Evolutionary conservation across 129 eudicot genomes (phyloP).

Genomic region (Tagetes erecta): DNA sequence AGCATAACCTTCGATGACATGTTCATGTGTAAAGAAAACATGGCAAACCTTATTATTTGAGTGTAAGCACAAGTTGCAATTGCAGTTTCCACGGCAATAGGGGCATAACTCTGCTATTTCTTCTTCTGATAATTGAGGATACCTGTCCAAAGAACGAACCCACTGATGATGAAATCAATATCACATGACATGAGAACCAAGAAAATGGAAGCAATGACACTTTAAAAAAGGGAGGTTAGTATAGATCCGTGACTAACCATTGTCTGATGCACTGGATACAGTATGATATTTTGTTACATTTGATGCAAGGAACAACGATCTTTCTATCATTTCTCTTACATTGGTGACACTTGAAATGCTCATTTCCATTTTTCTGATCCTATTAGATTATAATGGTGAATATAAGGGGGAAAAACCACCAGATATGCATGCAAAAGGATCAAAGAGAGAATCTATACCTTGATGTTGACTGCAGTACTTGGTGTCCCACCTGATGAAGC

Average conservation of each 20-base stretch:
- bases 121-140: constrained; percentile 57
- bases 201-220: background rate
- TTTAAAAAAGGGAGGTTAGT: background rate
- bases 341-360: constrained; percentile 54
- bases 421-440: constrained; percentile 16
- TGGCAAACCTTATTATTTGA: constrained; percentile 54
- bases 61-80: constrained; percentile 78
- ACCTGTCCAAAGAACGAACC: constrained; percentile 43
- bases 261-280: constrained; percentile 66
- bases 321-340: constrained; percentile 58
- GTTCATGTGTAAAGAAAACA: background rate
- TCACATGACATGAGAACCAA: background rate
- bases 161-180: background rate
- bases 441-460: constrained; percentile 26
- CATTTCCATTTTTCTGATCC: constrained; percentile 37
- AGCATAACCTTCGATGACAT: background rate
- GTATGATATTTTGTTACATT: constrained; percentile 52
- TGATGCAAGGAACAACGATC: constrained; percentile 61
- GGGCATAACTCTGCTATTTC: constrained; percentile 67
- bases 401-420: constrained; percentile 7
- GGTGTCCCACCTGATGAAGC: constrained; percentile 36
- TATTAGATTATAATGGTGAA: constrained; percentile 16
- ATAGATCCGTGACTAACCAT: constrained; percentile 42
- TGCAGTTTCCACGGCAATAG: constrained; percentile 74
- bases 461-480: constrained; percentile 20